Percentiles rank a stretch among this genome's conserved stretches.
These are phyloP conservation scores for Ceratonia siliqua DNA, from an alignment of 306 rosid genomes.

Conservation along the genomic window DNA sequence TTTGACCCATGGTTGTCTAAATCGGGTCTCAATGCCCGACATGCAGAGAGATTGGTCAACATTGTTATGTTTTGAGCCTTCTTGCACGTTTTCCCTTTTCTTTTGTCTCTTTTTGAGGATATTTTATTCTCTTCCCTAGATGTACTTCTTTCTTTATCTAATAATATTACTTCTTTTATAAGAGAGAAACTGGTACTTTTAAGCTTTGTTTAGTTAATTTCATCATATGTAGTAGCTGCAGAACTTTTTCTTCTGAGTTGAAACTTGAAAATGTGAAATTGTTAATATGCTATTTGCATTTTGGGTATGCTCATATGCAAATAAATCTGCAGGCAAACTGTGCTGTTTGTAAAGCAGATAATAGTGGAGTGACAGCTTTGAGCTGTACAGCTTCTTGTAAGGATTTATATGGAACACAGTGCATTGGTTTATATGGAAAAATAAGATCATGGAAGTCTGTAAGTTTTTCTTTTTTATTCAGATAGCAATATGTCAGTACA, in stretches of 20 bases:
- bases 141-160: not conserved
- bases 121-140: not conserved
- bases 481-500: not conserved
- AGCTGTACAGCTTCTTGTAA: conserved; percentile 83
- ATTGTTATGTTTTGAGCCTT: not conserved
- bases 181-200: not conserved
- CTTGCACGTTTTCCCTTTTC: not conserved
- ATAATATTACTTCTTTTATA: not conserved
- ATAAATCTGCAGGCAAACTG: conserved; percentile 69
- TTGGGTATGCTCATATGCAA: conserved; percentile 8
- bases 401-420: conserved; percentile 92
- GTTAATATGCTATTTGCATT: conserved; percentile 19
- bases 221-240: conserved; percentile 19
- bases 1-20: not conserved
- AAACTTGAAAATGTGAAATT: conserved; percentile 20
- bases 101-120: not conserved
- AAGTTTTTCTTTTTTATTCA: conserved; percentile 42
- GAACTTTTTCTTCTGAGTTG: conserved; percentile 11
- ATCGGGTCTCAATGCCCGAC: not conserved
- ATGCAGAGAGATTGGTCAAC: not conserved
- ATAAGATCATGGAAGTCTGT: conserved; percentile 97
- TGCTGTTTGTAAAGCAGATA: conserved; percentile 86
- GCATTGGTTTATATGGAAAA: conserved; percentile 82
- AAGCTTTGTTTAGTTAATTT: not conserved
- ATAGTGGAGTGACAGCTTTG: conserved; percentile 84